Base-by-base conservation (phyloP, 495 filamentous ascomycete species). In the Aspergillus coremiiformis region DNA sequence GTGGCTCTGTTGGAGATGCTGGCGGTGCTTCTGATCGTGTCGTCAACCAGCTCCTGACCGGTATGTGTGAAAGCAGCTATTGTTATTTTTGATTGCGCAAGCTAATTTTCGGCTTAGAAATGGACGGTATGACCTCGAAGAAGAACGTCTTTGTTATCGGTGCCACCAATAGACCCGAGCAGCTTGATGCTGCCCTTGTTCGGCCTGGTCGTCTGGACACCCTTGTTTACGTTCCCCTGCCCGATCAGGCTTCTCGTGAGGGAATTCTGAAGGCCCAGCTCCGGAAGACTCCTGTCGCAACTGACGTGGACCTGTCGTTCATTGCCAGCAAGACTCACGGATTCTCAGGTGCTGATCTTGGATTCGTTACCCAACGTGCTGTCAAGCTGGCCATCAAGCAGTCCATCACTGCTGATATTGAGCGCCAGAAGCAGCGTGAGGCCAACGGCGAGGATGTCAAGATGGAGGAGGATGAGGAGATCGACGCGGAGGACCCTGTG, bases 111-210 rank as follows among this genome's bases (percentile, higher is more conserved):
- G 3, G n/a, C 35, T 32, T 63, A 92, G 90, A 96, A 82, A 96
- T 96, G 90, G 90, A 96, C 61, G 90, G 90, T 62, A 96, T 96
- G 90, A 96, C 94, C 43, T 95, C 92, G 7, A 98, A 98, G 88
- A 98, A 98, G 87, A 98, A 98, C 72, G 93, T 98, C 60, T 98
- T 98, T 76, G 93, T 98, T 59, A 98, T 98, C 61, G 93, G 93
- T 71, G 93, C 93, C 27, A 98, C 93, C 65, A 98, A 98, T 78
- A 83, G 93, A 75, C 93, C 93, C 35, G 93, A 98, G 78, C 93
- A 97, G 75, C 83, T 98, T 42, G 93, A 98, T 73, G 90, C 91
- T 66, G 93, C 93, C 53, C 81, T 98, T 60, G 96, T 93, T 78
- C 91, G 93, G 77, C 93, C 93, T 37, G 93, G 93, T 55, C 93